phyloP scores from a whole-genome alignment of 768 basidiomycete species.

The Pulveroboletus sp. region DNA sequence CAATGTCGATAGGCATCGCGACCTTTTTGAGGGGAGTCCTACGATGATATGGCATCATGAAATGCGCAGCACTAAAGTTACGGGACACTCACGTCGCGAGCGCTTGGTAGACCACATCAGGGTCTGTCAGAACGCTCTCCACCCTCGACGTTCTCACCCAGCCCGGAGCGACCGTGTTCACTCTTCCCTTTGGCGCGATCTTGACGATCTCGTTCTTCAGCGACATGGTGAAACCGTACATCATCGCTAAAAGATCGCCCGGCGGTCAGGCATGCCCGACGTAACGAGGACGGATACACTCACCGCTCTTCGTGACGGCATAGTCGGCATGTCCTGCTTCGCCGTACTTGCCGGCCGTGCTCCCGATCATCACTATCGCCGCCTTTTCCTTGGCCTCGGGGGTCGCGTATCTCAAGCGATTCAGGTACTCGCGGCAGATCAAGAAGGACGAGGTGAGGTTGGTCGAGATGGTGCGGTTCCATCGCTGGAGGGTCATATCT shows the following conservation, averaged over 20 bases:
- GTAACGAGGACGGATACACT: not conserved
- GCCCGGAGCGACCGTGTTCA: constrained; percentile 67
- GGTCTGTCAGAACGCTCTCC: constrained; percentile 52
- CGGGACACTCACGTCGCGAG: constrained; percentile 58
- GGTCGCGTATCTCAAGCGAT: constrained; percentile 36
- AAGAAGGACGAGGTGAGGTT: constrained; percentile 70
- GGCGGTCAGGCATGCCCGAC: not conserved
- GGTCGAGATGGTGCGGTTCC: constrained; percentile 56
- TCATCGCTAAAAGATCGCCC: constrained; percentile 45
- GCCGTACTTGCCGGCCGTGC: constrained; percentile 69
- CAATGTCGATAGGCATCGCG: constrained; percentile 58
- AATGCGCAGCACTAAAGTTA: too few relatives aligned
- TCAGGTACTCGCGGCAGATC: constrained; percentile 59
- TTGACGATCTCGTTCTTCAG: constrained; percentile 81
- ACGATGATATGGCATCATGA: not conserved
- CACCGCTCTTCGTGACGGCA: constrained; percentile 65
- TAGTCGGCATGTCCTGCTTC: constrained; percentile 68
- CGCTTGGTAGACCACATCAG: constrained; percentile 49
- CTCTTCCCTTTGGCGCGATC: constrained; percentile 65
- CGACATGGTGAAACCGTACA: constrained; percentile 65
- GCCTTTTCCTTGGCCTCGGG: constrained; percentile 50
- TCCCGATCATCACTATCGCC: constrained; percentile 62
- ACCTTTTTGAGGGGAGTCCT: constrained; percentile 72
- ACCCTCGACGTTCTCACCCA: constrained; percentile 67
- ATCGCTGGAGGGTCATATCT: constrained; percentile 58